Percentiles rank a stretch among this genome's conserved stretches.
Evolutionary conservation across 495 filamentous ascomycete species (phyloP).

Genomic region (Aspergillus wentii): DNA sequence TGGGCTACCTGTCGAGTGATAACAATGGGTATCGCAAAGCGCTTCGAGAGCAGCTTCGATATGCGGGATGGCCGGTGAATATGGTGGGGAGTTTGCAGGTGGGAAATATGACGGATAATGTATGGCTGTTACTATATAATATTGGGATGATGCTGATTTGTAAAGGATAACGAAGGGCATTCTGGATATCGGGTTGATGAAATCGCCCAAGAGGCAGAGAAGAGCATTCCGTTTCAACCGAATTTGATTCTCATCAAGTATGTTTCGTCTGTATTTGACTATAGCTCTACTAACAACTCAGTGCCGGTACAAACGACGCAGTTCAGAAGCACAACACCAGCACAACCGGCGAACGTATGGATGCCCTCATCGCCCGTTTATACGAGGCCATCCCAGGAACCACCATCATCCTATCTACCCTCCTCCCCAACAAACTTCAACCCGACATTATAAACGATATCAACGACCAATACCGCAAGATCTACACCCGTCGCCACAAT

Average conservation of each 20-base stretch:
- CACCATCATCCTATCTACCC: conserved; percentile 44
- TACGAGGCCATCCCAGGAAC: conserved; percentile 33
- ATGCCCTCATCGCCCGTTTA: conserved; percentile 29
- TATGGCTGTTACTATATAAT: conserved; percentile 10
- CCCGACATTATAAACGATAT: conserved; percentile 19
- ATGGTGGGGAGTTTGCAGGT: conserved; percentile 43
- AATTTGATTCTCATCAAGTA: conserved; percentile 46
- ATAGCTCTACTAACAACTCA: conserved; percentile 1
- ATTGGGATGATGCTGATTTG: not conserved
- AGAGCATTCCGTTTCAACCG: conserved; percentile 29
- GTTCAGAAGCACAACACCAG: conserved; percentile 25
- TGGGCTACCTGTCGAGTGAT: conserved; percentile 44
- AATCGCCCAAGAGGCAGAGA: conserved; percentile 28
- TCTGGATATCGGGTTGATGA: conserved; percentile 43
- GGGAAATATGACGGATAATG: conserved; percentile 49
- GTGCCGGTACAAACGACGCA: conserved; percentile 47
- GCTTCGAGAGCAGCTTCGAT: conserved; percentile 34
- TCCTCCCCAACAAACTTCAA: conserved; percentile 31
- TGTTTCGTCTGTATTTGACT: conserved; percentile 1
- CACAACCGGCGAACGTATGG: conserved; percentile 22
- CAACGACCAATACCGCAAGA: conserved; percentile 29
- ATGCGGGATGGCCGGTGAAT: conserved; percentile 37
- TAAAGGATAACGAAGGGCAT: conserved; percentile 44
- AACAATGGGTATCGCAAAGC: conserved; percentile 50
- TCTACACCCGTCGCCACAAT: conserved; percentile 24